Evolutionary conservation across 169 alveolate species (phyloP), one percentile per base, ranked within the genome.

Genomic region (Eimeria tenella): DNA sequence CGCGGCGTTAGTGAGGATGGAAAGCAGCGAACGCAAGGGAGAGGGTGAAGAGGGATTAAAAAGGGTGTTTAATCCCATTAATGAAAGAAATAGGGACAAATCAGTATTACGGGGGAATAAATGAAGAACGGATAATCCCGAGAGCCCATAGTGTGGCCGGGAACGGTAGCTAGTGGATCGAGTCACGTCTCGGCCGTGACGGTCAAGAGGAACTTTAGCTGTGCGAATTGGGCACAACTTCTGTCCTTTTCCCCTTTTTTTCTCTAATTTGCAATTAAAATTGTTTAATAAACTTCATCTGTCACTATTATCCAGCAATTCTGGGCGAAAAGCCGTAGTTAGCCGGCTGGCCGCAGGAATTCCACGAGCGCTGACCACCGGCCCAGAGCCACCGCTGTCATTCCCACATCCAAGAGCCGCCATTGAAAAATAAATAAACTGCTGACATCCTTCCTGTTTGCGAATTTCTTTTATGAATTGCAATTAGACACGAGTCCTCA

Each of bases 121-220:
- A 53, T 7, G 53, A 8, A 9, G 68, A 21, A 60, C 42, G 52
- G 17, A 9, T 3, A 50, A 79, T 11, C 53, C 4, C 49, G 25
- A 21, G 68, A 23, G 65, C 88, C 71, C 88, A 25, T 15, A 50
- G 15, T 79, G 88, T 8, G 17, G 70, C 23, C 21, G 88, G 88
- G 88, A 79, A 79, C 70, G 71, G 25, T 62, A 73, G 83, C 83
- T 73, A 73, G 83, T 73, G 83, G 83, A 73, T 73, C 83, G 83
- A 73, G 83, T 53, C 83, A 73, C 83, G 83, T 73, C 83, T 73
- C 83, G 83, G 83, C 83, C 17, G 83, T 73, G 56, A 42, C 5
- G 31, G 58, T 42, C 15, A n/a, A 49, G 60, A 53, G 53, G 58
- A 73, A 31, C 42, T 31, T 31, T 31, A 31, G 42, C 42, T 1